phyloP scores from a whole-genome alignment of 2,329 filamentous ascomycete genomes.

The Epichloe coenophiala region DNA sequence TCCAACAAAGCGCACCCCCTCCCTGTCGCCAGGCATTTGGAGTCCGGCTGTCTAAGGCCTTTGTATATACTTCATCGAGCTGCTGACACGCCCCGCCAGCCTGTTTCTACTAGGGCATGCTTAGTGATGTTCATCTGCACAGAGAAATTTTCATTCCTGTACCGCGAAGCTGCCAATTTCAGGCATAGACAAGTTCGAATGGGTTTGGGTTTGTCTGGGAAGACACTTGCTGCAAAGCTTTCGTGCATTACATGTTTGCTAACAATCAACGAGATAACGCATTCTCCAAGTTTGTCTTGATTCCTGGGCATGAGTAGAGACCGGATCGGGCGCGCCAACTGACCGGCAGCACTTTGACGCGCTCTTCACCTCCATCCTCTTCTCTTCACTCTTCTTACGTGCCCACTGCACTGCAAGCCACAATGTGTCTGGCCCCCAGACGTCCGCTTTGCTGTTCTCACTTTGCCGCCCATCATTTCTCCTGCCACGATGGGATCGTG shows the following conservation, averaged over 20 bases:
- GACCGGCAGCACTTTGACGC: not conserved
- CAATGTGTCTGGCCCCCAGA: not conserved
- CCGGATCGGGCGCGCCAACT: not conserved
- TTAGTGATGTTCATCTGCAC: not conserved
- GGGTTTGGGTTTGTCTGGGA: not conserved
- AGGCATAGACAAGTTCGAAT: not conserved
- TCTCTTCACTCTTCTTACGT: not conserved
- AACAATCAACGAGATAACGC: not conserved
- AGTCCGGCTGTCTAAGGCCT: no score
- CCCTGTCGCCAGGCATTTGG: not conserved
- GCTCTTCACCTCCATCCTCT: not conserved
- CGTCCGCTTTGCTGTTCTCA: not conserved
- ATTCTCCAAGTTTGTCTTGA: not conserved
- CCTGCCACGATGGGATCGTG: not conserved
- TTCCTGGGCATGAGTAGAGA: not conserved
- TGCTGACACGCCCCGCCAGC: not conserved
- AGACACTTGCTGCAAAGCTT: not conserved
- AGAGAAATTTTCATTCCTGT: not conserved
- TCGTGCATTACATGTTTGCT: not conserved
- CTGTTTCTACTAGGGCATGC: not conserved
- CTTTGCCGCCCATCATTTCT: not conserved
- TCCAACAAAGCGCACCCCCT: constrained; percentile 1
- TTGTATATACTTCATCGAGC: not conserved
- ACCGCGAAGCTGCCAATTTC: not conserved
- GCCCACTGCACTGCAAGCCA: constrained; percentile 2